A percentile compares a stretch with the other conserved stretches of the same genome.
Conservation (phyloP, 176 grass and related monocot species). For the Bromus sterilis region DNA sequence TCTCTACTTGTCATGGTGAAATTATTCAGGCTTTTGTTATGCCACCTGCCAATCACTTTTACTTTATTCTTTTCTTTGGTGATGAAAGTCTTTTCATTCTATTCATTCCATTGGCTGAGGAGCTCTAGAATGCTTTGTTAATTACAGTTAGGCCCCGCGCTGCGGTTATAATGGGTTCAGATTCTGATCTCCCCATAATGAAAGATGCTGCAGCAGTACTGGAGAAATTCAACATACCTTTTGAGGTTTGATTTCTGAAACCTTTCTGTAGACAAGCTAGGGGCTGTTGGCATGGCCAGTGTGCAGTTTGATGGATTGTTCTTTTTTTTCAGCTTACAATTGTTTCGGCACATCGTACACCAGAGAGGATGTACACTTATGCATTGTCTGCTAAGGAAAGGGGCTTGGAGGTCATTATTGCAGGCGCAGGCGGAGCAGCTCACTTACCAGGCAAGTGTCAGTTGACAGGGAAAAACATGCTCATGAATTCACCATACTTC, state of each 20-base stretch:
- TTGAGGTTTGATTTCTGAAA: slow-evolving; percentile 55
- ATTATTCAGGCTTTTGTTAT: slow-evolving; percentile 3
- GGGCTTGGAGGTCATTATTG: slow-evolving; percentile 81
- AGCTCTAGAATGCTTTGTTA: slow-evolving; percentile 3
- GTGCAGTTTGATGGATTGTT: background rate
- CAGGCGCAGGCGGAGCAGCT: slow-evolving; percentile 82
- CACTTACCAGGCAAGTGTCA: slow-evolving; percentile 76
- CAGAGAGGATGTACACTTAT: slow-evolving; percentile 76
- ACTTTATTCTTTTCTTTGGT: background rate
- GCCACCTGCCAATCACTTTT: background rate
- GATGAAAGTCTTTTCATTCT: background rate
- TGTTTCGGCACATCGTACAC: slow-evolving; percentile 89
- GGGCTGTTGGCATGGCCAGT: background rate
- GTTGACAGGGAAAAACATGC: background rate
- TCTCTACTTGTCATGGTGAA: background rate
- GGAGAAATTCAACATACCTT: slow-evolving; percentile 54
- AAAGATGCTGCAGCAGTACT: slow-evolving; percentile 72
- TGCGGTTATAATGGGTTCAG: slow-evolving; percentile 88
- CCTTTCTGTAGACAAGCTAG: background rate
- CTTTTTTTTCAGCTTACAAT: slow-evolving; percentile 58
- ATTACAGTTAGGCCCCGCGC: slow-evolving; percentile 51
- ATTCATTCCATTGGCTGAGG: background rate
- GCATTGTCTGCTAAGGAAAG: slow-evolving; percentile 68
- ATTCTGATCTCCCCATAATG: slow-evolving; percentile 86
- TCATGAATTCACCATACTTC: background rate